Evolutionary conservation across 768 basidiomycete species (phyloP).

Genomic region (Auricularia sp.): DNA sequence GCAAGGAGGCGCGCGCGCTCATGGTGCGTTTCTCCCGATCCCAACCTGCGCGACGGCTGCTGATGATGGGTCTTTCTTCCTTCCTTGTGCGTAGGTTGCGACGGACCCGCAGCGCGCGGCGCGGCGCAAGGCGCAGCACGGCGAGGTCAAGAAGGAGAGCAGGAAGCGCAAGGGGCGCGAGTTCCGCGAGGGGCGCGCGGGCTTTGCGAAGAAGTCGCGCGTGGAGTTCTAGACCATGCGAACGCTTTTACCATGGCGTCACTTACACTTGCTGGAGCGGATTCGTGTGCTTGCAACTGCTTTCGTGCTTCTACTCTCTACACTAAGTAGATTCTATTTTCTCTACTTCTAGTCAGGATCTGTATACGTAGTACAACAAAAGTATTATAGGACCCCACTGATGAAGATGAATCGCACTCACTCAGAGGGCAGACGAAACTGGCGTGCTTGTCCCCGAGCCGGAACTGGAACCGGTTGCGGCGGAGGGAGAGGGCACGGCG

Average conservation of each 20-base stretch:
- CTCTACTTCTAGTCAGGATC: background rate
- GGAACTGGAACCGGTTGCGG: background rate
- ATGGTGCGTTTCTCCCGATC: constrained; percentile 25
- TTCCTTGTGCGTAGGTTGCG: constrained; percentile 36
- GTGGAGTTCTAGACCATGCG: background rate
- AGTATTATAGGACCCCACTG: background rate
- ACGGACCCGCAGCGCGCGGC: constrained; percentile 69
- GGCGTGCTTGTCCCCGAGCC: background rate
- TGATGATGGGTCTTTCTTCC: too few relatives aligned
- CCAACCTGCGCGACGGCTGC: too few relatives aligned
- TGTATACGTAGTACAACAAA: background rate
- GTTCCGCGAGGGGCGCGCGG: constrained; percentile 24
- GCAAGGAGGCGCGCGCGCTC: constrained; percentile 50
- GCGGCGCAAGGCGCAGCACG: constrained; percentile 60
- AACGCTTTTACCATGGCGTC: too few relatives aligned
- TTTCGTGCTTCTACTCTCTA: background rate
- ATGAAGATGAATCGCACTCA: background rate
- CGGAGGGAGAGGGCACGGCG: background rate
- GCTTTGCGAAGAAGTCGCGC: background rate
- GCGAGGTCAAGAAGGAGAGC: constrained; percentile 72
- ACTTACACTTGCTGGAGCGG: background rate
- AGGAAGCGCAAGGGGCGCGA: constrained; percentile 61
- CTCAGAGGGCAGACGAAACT: background rate
- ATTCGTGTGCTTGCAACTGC: background rate
- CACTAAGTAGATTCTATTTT: too few relatives aligned